Base-by-base conservation (phyloP, 2,329 filamentous ascomycete genomes). In the Colletotrichum sp. region DNA sequence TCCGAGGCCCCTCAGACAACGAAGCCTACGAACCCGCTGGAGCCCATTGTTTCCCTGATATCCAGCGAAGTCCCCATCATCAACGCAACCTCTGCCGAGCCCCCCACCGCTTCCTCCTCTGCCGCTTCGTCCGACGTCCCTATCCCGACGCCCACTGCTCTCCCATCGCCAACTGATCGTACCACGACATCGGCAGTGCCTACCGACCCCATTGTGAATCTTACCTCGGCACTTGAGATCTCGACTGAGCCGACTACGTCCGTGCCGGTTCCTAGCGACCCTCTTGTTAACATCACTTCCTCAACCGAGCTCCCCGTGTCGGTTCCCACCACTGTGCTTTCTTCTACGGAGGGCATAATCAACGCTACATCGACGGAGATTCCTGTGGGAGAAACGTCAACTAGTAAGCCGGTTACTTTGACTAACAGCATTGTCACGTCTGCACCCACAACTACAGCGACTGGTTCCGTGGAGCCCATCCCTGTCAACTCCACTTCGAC, bases 401-500 rank as follows among this genome's bases (percentile, higher is more conserved):
- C 72, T 30, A 72, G 68, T 61, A 66, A 36, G 14, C 55, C 61
- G 7, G 74, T 61, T 24, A 70, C 65, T 4, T 39, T 68, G 16
- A 68, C 72, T 4, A 64, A 52, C 34, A 52, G 72, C 30, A 74
- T 72, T 18, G 72, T 60, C 5, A 66, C 75, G 7, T 55, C 79
- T 16, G 78, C 78, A 26, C 88, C 87, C 7, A 87, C 84, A 79
- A 82, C 87, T 76, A 79, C 83, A 43, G 81, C 85, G 6, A 87
- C 85, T 34, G 85, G 84, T 65, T 87, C 87, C 2, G 83, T 87
- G 5, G 75, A 77, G 21, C 70, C 71, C 7, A 72, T 75, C 18
- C 64, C 74, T 4, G 43, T 65, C 30, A 78, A 71, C 55, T 30
- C 52, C 9, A 78, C 75, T 26, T 69, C 65, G 7, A 74, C 74